A percentile compares a stretch with the other conserved stretches of the same genome.
Conservation (phyloP, 306 rosid species). For the Medicago lupulina region DNA sequence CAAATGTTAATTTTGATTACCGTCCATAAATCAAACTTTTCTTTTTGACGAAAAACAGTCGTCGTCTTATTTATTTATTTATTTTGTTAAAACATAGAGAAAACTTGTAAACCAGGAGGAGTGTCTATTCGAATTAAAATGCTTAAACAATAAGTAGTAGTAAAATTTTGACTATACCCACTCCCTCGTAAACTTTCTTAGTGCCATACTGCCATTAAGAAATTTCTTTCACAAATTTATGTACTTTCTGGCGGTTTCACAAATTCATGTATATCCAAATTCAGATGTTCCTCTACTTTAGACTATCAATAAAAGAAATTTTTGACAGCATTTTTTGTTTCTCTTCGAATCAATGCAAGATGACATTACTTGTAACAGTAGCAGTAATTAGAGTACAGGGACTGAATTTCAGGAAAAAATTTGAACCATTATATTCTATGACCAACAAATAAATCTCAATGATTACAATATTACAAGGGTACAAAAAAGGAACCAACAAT, state of each 20-base stretch:
- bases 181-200: too few species aligned
- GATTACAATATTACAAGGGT: slow-evolving; percentile 13
- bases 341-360: background rate
- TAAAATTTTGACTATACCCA: too few species aligned
- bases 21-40: too few species aligned
- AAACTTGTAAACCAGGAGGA: too few species aligned
- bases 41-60: too few species aligned
- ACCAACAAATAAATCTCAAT: slow-evolving; percentile 23
- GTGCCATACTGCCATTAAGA: background rate
- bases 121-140: too few species aligned
- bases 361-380: slow-evolving; percentile 14
- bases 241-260: background rate
- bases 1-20: too few species aligned
- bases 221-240: background rate
- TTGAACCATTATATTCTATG: slow-evolving; percentile 18
- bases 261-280: background rate
- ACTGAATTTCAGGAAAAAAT: slow-evolving; percentile 17
- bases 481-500: background rate
- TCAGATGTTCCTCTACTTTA: background rate
- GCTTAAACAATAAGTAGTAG: too few species aligned
- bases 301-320: slow-evolving; percentile 17
- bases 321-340: background rate
- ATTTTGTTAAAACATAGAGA: too few species aligned
- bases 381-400: background rate
- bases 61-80: too few species aligned